Base-by-base conservation (phyloP, 345 rosid species). In the Alliaria petiolata region DNA sequence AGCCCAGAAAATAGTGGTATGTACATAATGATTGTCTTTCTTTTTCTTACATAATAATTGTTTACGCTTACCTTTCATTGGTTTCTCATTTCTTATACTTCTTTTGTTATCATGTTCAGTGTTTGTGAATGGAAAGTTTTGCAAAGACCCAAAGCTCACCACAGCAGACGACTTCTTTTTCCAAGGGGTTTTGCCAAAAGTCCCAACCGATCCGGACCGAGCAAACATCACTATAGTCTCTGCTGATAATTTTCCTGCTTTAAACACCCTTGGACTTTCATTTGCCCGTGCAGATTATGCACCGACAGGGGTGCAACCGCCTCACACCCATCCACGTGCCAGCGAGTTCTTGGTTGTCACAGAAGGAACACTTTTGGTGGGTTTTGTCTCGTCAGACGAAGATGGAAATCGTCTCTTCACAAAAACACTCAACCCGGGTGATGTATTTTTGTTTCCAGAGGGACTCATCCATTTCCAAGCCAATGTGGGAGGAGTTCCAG, bases 251-350 rank as follows among this genome's bases (percentile, higher is more conserved):
- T 7, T 71, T 39, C 69, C 6, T 0, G 69, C 69, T 1, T 8
- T 71, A n/a, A 71, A 71, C 46, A 71, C 76, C 1, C 64, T 72
- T 20, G 76, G 70, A 34, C 33, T 72, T 36, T 53, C 70, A 2
- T 0, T 53, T 20, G 76, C 7, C 3, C 76, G 76, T 17, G 13
- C 53, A 0, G 76, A 72, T 19, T 72, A 20, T 4, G 56, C 0
- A 15, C n/a, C 34, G 2, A 4, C 20, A 0, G 75, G 80, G 3
- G 22, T 35, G 5, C 62, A 25, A 61, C 75, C 75, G 0, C 79
- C 75, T 42, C 79, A 75, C 65, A 61, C 30, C 2, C 79, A 75
- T 9, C 79, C 79, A 25, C 79, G 79, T 52, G 79, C 75, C 35
- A 26, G 65, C 1, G 79, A 75, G 66, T 36, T 69, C 26, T 35